Base-by-base conservation (phyloP, 768 basidiomycete species). In the Macrolepiota albuminosa region DNA sequence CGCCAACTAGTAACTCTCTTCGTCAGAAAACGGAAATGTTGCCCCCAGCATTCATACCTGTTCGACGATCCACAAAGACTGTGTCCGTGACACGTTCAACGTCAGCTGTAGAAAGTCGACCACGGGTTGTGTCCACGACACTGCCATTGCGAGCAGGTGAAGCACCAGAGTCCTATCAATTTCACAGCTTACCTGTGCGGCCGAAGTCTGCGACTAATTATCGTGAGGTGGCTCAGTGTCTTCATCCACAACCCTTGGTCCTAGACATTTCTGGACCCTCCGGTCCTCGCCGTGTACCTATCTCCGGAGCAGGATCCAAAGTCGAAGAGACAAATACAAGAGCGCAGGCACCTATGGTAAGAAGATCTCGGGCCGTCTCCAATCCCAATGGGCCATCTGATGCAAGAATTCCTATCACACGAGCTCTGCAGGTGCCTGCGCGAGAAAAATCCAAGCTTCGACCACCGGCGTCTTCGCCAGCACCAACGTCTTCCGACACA, bases 11-110 rank as follows among this genome's bases (percentile, higher is more conserved):
- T 14, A 46, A 39, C 40, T 21, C 37, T 29, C 5, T 18, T 39
- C 66, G 68, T 42, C 69, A 68, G 39, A 67, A 66, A 54, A 60
- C 54, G 46, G 60, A 62, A 16, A 71, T 71, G 67, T 63, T 68
- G 6, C 66, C 71, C 4, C 68, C 71, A 1, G 69, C 68, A 1
- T 70, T 66, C 58, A 60, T 71, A 36, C 74, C 73, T 24, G 60
- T 71, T 10, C 66, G 72, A 39, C 68, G 68, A 9, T 63, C 68
- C n/a, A 47, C 63, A 3, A 57, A 64, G 26, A 45, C 55, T 2
- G 21, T 57, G 26, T 50, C 60, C 8, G 55, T 57, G 11, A 56
- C 59, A 43, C 65, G 61, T 31, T 62, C 68, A 42, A 63, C 63
- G 16, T 60, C 68, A 50, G 39, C 57, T 33, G 36, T 56, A 21